These are phyloP conservation scores for Pelargonium nanum DNA, from an alignment of 345 rosid genomes.

Conservation along the genomic window DNA sequence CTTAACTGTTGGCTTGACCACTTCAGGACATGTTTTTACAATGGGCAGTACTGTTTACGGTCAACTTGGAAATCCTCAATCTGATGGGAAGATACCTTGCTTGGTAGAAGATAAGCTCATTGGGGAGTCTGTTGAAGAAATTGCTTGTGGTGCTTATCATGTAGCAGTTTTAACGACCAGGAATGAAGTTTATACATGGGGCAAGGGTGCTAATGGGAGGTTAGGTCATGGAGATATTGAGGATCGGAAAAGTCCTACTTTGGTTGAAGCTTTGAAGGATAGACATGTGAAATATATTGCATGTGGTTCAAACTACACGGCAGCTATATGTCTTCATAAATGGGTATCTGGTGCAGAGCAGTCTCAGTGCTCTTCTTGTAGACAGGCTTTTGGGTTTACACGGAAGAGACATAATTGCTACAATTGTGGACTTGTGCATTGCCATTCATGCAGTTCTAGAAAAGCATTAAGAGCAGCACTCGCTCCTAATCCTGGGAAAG, in stretches of 20 bases:
- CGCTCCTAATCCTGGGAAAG: constrained; percentile 83
- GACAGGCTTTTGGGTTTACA: constrained; percentile 89
- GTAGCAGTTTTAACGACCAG: constrained; percentile 68
- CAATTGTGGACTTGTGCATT: constrained; percentile 93
- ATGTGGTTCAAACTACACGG: constrained; percentile 80
- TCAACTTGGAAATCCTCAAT: constrained; percentile 78
- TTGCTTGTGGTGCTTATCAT: constrained; percentile 87
- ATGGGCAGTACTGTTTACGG: constrained; percentile 96
- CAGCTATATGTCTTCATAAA: constrained; percentile 86
- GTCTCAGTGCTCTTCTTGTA: constrained; percentile 87
- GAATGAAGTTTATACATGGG: constrained; percentile 91
- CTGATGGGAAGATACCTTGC: constrained; percentile 75
- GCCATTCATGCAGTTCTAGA: constrained; percentile 90
- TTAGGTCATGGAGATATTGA: constrained; percentile 89
- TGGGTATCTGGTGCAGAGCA: constrained; percentile 92
- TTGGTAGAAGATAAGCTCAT: constrained; percentile 56
- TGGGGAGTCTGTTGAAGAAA: constrained; percentile 71
- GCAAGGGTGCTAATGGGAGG: constrained; percentile 95
- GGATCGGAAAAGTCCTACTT: constrained; percentile 68
- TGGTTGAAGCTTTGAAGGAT: constrained; percentile 78
- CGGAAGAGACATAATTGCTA: constrained; percentile 91
- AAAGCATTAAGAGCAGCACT: constrained; percentile 72
- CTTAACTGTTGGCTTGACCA: constrained; percentile 81
- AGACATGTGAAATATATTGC: constrained; percentile 73
- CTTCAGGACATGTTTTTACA: constrained; percentile 61